Conservation (phyloP, 2,329 filamentous ascomycete species). For the Didymella segeticola region DNA sequence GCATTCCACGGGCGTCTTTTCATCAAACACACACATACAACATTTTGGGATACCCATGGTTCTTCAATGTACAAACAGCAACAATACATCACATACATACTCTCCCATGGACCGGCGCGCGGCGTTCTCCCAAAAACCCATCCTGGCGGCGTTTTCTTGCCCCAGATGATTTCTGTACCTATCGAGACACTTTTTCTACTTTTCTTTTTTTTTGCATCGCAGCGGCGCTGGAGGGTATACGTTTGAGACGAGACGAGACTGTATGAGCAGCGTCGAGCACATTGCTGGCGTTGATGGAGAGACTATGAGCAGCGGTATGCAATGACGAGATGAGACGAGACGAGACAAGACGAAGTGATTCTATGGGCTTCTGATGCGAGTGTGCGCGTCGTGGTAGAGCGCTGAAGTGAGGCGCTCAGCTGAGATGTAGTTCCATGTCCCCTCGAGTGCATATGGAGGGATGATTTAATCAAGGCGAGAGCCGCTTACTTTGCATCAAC, state of each 20-base stretch:
- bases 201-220: conserved; percentile 16
- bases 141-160: conserved; percentile 7
- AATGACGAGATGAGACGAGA: background rate
- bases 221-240: conserved; percentile 5
- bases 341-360: too few relatives aligned
- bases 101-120: conserved; percentile 11
- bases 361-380: background rate
- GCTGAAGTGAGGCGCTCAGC: too few relatives aligned
- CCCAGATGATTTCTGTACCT: conserved; percentile 14
- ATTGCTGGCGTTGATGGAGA: too few relatives aligned
- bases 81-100: conserved; percentile 7
- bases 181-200: conserved; percentile 3
- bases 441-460: too few relatives aligned
- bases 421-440: too few relatives aligned
- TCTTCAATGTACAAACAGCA: conserved; percentile 18
- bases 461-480: too few relatives aligned
- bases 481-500: too few relatives aligned
- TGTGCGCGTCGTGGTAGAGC: conserved; percentile 1
- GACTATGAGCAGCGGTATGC: background rate
- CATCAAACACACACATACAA: background rate
- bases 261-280: too few relatives aligned
- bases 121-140: conserved; percentile 11
- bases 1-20: conserved; percentile 15
- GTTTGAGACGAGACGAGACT: background rate
- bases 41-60: conserved; percentile 13